Conservation (phyloP, 768 basidiomycete genomes). For the Naganishia randhawae region DNA sequence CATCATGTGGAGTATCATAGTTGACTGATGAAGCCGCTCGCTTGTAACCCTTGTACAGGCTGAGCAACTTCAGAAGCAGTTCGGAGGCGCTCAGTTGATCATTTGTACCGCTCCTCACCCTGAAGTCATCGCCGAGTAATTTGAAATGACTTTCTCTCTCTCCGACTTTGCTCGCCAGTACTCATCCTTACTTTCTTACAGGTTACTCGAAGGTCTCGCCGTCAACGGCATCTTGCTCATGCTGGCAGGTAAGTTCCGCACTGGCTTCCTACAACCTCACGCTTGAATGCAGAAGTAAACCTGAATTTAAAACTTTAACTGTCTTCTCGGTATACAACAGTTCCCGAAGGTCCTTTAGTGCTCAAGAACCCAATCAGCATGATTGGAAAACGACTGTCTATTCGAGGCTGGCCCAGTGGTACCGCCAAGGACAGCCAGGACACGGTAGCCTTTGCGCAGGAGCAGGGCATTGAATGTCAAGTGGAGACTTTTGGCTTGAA, state of each 20-base stretch:
- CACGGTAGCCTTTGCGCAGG: slow-evolving; percentile 30
- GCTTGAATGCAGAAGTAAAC: too few species aligned
- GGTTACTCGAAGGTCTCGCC: slow-evolving; percentile 30
- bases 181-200: background rate
- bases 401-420: slow-evolving; percentile 35
- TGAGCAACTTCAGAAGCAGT: slow-evolving; percentile 45
- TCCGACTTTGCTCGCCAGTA: background rate
- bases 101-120: slow-evolving; percentile 47
- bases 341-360: slow-evolving; percentile 17
- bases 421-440: slow-evolving; percentile 32
- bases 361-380: slow-evolving; percentile 11
- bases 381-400: slow-evolving; percentile 29
- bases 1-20: too few species aligned
- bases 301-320: too few species aligned
- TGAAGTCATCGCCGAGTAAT: slow-evolving; percentile 29
- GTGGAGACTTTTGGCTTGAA: slow-evolving; percentile 30
- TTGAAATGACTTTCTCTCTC: background rate
- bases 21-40: background rate
- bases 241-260: slow-evolving; percentile 28
- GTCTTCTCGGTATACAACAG: too few species aligned
- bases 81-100: slow-evolving; percentile 53
- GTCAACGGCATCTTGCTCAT: slow-evolving; percentile 31
- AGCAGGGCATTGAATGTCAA: slow-evolving; percentile 28
- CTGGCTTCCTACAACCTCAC: background rate
- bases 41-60: slow-evolving; percentile 29